Conservation (phyloP, 2,329 filamentous ascomycete genomes). For the Berkeleyomyces basicola region DNA sequence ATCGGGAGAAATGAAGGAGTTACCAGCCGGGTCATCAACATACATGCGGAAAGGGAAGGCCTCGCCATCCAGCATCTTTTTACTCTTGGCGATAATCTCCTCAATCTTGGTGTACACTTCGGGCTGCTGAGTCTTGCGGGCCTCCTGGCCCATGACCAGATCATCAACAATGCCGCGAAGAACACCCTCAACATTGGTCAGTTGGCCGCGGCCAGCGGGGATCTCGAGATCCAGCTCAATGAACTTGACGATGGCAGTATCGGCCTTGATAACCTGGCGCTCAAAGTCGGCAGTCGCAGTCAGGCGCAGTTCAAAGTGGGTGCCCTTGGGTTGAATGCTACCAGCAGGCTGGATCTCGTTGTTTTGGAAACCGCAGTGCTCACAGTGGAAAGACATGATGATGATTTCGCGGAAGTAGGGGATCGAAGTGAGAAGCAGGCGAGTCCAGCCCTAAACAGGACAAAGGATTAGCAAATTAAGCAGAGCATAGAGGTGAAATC, state of each 20-base stretch:
- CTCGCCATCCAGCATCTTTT: constrained; percentile 60
- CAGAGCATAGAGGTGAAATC: not conserved
- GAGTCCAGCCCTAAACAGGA: constrained; percentile 52
- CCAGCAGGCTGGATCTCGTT: constrained; percentile 89
- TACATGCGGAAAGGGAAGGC: constrained; percentile 76
- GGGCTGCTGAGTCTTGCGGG: constrained; percentile 58
- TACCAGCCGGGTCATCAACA: constrained; percentile 82
- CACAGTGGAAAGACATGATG: constrained; percentile 90
- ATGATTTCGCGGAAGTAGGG: constrained; percentile 97
- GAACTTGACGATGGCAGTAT: constrained; percentile 69
- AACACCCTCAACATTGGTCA: constrained; percentile 87
- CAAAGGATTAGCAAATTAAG: constrained; percentile 13
- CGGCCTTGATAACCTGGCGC: constrained; percentile 82
- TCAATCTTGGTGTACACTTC: constrained; percentile 67
- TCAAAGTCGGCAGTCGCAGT: constrained; percentile 58
- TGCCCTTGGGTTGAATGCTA: constrained; percentile 76
- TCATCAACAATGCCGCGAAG: constrained; percentile 64
- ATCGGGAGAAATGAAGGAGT: constrained; percentile 90
- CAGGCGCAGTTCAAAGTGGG: constrained; percentile 67
- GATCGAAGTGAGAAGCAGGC: constrained; percentile 76
- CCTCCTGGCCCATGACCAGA: constrained; percentile 65
- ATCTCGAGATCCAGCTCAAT: constrained; percentile 90
- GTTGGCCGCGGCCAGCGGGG: constrained; percentile 73
- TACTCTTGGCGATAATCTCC: constrained; percentile 55
- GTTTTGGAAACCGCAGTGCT: constrained; percentile 77